A percentile compares a stretch with the other conserved stretches of the same genome.
These are phyloP conservation scores for Boletus huronensis DNA, from an alignment of 768 basidiomycete species.

Conservation along the genomic window DNA sequence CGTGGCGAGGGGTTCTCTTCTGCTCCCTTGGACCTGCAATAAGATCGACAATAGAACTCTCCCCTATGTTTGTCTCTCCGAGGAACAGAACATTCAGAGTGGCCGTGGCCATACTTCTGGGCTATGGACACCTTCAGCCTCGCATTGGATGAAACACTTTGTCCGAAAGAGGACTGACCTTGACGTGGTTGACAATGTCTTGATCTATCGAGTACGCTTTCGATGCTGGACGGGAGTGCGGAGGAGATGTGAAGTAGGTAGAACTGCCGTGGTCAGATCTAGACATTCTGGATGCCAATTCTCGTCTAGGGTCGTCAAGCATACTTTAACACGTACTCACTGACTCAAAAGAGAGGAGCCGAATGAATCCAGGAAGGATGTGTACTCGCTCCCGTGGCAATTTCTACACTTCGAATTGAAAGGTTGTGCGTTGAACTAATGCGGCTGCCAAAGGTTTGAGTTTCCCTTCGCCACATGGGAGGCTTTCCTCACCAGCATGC, in stretches of 20 bases:
- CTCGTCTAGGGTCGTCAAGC: background rate
- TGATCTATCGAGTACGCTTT: slow-evolving; percentile 10
- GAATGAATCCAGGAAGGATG: background rate
- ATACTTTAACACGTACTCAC: slow-evolving; percentile 8
- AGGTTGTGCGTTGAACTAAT: slow-evolving; percentile 1
- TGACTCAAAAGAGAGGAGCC: background rate
- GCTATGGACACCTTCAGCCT: slow-evolving; percentile 12
- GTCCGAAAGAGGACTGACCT: slow-evolving; percentile 12
- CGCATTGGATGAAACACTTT: background rate
- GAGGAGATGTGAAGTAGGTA: slow-evolving; percentile 4
- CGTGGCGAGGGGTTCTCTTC: background rate
- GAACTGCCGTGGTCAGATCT: slow-evolving; percentile 12
- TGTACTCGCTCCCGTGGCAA: background rate
- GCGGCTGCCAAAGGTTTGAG: background rate
- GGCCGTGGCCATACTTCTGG: background rate
- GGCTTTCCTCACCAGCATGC: slow-evolving; percentile 3
- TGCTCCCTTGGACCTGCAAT: slow-evolving; percentile 6
- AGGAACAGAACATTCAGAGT: slow-evolving; percentile 19
- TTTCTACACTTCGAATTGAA: background rate
- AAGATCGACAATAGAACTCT: slow-evolving; percentile 20
- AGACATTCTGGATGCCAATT: slow-evolving; percentile 15
- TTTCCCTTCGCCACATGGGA: slow-evolving; percentile 1
- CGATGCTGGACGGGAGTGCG: slow-evolving; percentile 12
- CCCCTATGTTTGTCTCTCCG: slow-evolving; percentile 20
- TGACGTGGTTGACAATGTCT: background rate